Evolutionary conservation across 2,329 filamentous ascomycete species (phyloP), one percentile per base, ranked within the genome.

Genomic region (Paraphaeosphaeria minitans): DNA sequence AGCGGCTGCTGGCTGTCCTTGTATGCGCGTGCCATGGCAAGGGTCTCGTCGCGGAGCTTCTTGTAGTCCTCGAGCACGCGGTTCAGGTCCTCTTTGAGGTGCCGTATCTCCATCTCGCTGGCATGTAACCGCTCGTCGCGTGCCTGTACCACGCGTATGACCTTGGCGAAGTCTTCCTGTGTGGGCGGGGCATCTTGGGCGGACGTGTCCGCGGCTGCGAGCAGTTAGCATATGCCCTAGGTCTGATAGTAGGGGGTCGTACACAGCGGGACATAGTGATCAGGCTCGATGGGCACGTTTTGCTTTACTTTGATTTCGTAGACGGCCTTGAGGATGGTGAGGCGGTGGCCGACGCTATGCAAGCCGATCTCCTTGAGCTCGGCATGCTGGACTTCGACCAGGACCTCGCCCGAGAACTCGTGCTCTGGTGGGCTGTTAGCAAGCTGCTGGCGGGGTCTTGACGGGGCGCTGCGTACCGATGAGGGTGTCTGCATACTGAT

Each of bases 261-360:
- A 97, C 93, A 95, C 52, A 95, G 82, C 39, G 95, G 95, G 53
- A 97, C 85, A 75, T 97, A 99, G 77, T 98, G 92, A 70, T 97
- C 94, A 61, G 89, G 89, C 73, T 98, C 94, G 68, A 97, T 86
- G 16, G 92, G 90, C 60, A 98, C 87, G 69, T 96, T 93, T 73
- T 97, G 93, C 64, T 92, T 92, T 76, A 94, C 89, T 81, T 99
- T 99, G 72, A 95, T 89, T 73, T 98, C 93, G 79, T 97, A 98
- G 55, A 98, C 93, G 70, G 89, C 93, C 80, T 97, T 98, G 58
- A 99, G 84, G 58, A 99, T 96, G 22, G 93, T 96, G 69, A 99
- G 83, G 60, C 95, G 89, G 80, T 99, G 95, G 42, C 95, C 95
- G 49, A 97, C 92, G 79, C 94, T 98, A 63, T 84, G 83, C 64